Evolutionary conservation across 805 yeast species (phyloP), one percentile per base, ranked within the genome.

Genomic region (Starmerella apis): DNA sequence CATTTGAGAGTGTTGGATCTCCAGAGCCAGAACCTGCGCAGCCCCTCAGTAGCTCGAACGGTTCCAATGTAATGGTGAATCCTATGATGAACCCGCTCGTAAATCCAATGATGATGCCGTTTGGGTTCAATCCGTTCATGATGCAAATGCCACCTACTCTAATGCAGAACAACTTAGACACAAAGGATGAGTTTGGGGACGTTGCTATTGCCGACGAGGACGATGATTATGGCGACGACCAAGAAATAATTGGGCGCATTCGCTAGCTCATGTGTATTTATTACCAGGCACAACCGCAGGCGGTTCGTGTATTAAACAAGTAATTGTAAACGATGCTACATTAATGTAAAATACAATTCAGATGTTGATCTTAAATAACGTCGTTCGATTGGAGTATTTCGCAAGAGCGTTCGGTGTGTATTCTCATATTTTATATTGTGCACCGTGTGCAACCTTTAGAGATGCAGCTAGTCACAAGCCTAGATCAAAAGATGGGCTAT

Each of bases 41-140:
- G 30, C 32, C 39, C 7, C 11, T 18, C 25, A 27, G 25, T 3
- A 11, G 11, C 9, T n/a, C n/a, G n/a, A 23, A 18, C 36, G 28
- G 25, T 10, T 24, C 23, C 1, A 43, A 43, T 19, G 32, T 19
- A 23, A 18, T 18, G 31, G 10, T 24, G 24, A 19, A 30, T 18
- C 35, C 46, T 3, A 37, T 24, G 28, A 14, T 49, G 24, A 46
- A 46, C 23, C 53, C 53, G 1, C 24, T 50, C 39, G 19, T 41
- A 32, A 41, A 41, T 16, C 32, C 44, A n/a, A 37, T 37, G 42
- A 44, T 52, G 48, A 50, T 54, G 45, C 55, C 59, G 25, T 48
- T 54, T 39, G 53, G 56, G 56, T 51, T 48, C 32, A 53, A 60
- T 14, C 65, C 63, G 13, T 54, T 58, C 20, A 49, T 57, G 45